A percentile compares a stretch with the other conserved stretches of the same genome.
Conservation (phyloP, 352 stramenopile species). For the Phytophthora sansomeana region DNA sequence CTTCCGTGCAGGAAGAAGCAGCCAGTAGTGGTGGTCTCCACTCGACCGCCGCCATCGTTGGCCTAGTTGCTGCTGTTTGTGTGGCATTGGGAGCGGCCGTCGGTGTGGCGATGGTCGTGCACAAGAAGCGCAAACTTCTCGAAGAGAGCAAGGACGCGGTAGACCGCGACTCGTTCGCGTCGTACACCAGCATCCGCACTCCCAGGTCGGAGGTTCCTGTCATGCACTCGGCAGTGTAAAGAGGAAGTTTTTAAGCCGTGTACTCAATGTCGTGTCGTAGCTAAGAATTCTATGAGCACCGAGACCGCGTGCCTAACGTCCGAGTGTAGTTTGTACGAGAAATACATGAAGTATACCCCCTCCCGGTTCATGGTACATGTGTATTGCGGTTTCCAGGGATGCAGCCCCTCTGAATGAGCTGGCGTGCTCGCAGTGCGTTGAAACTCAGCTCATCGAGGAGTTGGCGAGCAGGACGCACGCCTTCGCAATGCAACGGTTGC, state of each 20-base stretch:
- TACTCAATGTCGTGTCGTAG: background rate
- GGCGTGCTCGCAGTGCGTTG: constrained; percentile 8
- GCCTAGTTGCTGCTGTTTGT: constrained; percentile 29
- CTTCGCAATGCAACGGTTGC: constrained; percentile 9
- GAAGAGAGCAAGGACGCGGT: constrained; percentile 29
- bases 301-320: constrained; percentile 1
- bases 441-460: constrained; percentile 17
- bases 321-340: background rate
- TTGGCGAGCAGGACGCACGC: background rate
- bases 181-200: constrained; percentile 25
- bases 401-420: constrained; percentile 9
- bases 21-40: constrained; percentile 16
- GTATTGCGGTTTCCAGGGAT: background rate
- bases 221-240: constrained; percentile 18
- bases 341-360: background rate
- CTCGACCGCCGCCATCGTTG: constrained; percentile 23
- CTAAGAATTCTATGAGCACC: constrained; percentile 1
- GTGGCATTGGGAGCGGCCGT: constrained; percentile 22
- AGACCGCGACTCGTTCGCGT: constrained; percentile 22
- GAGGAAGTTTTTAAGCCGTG: background rate
- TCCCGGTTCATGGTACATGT: too few species aligned
- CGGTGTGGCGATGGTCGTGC: constrained; percentile 20
- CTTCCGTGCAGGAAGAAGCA: constrained; percentile 31
- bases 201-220: constrained; percentile 28
- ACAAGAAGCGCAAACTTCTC: constrained; percentile 37